Conservation (phyloP, 257 asterid species). For the Apocynum venetum region DNA sequence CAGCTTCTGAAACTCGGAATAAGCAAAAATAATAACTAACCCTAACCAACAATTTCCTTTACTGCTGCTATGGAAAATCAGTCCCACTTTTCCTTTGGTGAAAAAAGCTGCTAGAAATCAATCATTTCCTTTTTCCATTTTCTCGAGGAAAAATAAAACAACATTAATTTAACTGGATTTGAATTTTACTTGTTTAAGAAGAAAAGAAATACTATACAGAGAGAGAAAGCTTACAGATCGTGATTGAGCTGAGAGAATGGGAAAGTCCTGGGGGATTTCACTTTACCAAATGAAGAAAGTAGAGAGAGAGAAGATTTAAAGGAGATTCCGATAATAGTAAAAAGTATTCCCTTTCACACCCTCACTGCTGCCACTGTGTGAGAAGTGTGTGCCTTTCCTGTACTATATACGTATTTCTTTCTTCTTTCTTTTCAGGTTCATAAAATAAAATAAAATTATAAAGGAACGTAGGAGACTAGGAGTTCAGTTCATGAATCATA, state of each 20-base stretch:
- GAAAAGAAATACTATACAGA: not conserved
- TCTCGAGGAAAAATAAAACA: not conserved
- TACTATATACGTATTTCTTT: no score
- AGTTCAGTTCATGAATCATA: no score
- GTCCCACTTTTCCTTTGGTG: not conserved
- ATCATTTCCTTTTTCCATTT: not conserved
- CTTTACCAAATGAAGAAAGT: slow-evolving; percentile 44
- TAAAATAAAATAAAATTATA: no score
- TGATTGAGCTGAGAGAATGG: slow-evolving; percentile 12
- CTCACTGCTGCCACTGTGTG: slow-evolving; percentile 11
- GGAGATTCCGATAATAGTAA: slow-evolving; percentile 7
- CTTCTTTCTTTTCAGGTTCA: no score
- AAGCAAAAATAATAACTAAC: not conserved
- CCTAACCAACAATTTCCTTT: slow-evolving; percentile 1
- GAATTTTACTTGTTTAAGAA: slow-evolving; percentile 5
- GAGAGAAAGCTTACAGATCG: slow-evolving; percentile 12
- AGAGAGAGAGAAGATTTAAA: not conserved
- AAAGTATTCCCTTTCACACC: not conserved
- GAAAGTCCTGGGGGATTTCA: slow-evolving; percentile 9
- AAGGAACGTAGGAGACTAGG: no score
- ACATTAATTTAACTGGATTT: not conserved
- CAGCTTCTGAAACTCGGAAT: not conserved
- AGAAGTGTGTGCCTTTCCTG: not conserved
- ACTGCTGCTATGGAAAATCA: not conserved
- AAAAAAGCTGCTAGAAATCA: not conserved